Conservation (phyloP, 1,284 basidiomycete species). For the Coniferiporia sulphurascens region DNA sequence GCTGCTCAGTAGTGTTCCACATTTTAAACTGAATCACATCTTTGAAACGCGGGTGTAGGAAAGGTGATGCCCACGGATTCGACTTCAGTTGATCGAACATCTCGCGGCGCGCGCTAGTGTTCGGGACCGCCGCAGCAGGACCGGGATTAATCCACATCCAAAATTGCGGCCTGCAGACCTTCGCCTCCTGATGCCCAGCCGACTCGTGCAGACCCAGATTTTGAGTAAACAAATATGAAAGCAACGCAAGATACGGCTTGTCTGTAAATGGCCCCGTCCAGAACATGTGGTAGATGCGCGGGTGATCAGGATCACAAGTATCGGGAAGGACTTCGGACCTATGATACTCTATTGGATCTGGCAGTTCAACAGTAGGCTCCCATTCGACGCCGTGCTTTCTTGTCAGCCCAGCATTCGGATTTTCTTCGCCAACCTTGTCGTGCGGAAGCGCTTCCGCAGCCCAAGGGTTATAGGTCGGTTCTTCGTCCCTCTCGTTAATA, state of each 20-base stretch:
- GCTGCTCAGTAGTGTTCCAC: constrained; percentile 88
- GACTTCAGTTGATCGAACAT: constrained; percentile 63
- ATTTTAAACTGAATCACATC: constrained; percentile 81
- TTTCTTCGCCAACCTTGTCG: constrained; percentile 16
- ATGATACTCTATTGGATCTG: constrained; percentile 39
- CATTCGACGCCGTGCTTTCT: constrained; percentile 38
- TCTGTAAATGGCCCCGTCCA: constrained; percentile 84
- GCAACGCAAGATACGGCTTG: constrained; percentile 75
- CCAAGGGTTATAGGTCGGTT: constrained; percentile 14
- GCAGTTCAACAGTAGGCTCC: constrained; percentile 41
- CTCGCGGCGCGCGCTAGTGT: constrained; percentile 63
- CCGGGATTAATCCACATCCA: constrained; percentile 90
- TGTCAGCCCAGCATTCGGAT: constrained; percentile 33
- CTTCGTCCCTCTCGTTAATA: constrained; percentile 19
- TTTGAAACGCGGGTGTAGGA: constrained; percentile 75
- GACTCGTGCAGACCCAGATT: constrained; percentile 66
- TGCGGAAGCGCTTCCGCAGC: constrained; percentile 11
- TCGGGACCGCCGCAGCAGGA: constrained; percentile 64
- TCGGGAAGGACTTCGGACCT: constrained; percentile 51
- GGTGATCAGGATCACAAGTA: constrained; percentile 66
- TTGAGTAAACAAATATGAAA: constrained; percentile 79
- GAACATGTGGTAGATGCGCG: constrained; percentile 80
- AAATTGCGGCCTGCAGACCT: constrained; percentile 67
- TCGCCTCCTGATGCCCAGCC: constrained; percentile 32
- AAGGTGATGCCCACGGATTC: constrained; percentile 83